A percentile compares a stretch with the other conserved stretches of the same genome.
Evolutionary conservation across 306 rosid species (phyloP).

Genomic region (Chamaecrista fasciculata): DNA sequence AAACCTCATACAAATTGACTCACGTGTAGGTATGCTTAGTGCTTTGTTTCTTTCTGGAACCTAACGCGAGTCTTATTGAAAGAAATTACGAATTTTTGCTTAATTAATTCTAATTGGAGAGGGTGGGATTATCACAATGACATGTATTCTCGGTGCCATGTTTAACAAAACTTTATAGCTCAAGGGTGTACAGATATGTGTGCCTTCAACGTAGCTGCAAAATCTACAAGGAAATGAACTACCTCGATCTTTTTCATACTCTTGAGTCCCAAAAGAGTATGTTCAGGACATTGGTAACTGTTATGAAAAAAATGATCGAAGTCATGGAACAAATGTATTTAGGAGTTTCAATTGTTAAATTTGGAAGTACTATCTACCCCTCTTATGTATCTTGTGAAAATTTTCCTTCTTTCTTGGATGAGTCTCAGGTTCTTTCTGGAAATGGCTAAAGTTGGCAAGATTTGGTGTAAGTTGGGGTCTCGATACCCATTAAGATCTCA

Average conservation of each 20-base stretch:
- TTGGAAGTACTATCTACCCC: not conserved
- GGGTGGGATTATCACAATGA: not conserved
- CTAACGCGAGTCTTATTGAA: not conserved
- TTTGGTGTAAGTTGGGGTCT: conserved; percentile 33
- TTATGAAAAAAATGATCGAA: not conserved
- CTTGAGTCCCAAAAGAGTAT: not conserved
- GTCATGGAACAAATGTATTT: not conserved
- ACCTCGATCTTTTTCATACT: not conserved
- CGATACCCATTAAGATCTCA: conserved; percentile 39
- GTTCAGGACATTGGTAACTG: not conserved
- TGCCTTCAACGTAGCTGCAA: not conserved
- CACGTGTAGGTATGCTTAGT: no score
- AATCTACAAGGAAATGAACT: not conserved
- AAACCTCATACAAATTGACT: not conserved
- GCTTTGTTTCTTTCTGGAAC: not conserved
- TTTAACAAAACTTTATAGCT: not conserved
- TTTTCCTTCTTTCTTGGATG: conserved; percentile 13
- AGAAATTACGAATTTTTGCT: no score
- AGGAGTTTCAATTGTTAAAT: not conserved
- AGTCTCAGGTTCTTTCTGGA: conserved; percentile 29
- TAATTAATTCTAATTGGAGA: not conserved
- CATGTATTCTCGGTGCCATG: not conserved
- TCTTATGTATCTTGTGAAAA: not conserved
- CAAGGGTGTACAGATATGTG: not conserved
- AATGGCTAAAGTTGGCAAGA: conserved; percentile 45